Base-by-base conservation (phyloP, 305 asterid genomes). In the Nicotiana rustica region DNA sequence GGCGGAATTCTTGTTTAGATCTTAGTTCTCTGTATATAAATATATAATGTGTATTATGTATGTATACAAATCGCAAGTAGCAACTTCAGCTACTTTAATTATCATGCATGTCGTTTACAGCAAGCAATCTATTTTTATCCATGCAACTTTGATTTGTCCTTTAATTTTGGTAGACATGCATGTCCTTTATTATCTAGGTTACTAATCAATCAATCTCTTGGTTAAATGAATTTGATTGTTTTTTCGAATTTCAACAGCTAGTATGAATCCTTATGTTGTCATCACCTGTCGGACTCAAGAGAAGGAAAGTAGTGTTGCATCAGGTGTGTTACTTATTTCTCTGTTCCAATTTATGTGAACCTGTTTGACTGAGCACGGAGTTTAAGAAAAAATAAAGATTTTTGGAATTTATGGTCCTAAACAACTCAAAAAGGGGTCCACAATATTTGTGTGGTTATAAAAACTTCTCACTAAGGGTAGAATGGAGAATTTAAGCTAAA, bases 281-380 rank as follows among this genome's bases (percentile, higher is more conserved):
- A 62, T 94, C 82, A 93, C 89, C 68, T 93, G 91, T 85, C 87
- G 88, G 70, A 87, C 86, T 85, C 94, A 93, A 83, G 95, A 94
- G 88, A 90, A 91, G 90, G 89, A 86, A 81, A 94, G 95, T 88
- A 86, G 89, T 36, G 88, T 94, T 73, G 94, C 95, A 47, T 75
- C 94, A 89, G 97, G 98, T 93, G 47, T 75, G 19, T 75, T 0
- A 75, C 13, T 21, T 13, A 21, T 75, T 25, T 25, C 29, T 25
- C 0, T 25, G 0, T 25, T 25, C 29, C 29, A 25, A 25, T 25
- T 25, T 25, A 25, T 25, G 29, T 25, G 29, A 25, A 25, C 0
- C 29, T 25, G 29, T 25, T 25, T 25, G 29, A 25, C 0, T 25
- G 29, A 25, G 0, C 29, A 25, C 29, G 0, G 29, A 25, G 29